These are phyloP conservation scores for Lasiosphaeris hirsuta DNA, from an alignment of 495 filamentous ascomycete species.

Conservation along the genomic window DNA sequence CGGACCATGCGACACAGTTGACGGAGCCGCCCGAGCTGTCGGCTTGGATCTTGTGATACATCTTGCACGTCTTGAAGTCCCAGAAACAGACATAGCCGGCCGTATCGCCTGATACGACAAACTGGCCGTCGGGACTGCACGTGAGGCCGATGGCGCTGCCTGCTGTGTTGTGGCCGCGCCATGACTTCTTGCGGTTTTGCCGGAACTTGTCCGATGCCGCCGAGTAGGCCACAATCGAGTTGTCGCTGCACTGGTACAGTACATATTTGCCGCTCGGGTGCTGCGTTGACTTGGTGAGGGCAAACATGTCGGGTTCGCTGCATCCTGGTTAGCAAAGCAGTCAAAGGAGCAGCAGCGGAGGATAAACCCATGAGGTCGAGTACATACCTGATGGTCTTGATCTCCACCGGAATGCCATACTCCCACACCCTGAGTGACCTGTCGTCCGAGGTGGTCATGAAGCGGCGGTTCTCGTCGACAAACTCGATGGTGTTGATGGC, in stretches of 20 bases:
- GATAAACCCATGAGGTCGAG: not conserved
- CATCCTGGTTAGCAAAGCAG: conserved; percentile 68
- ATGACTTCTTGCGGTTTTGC: conserved; percentile 94
- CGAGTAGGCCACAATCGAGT: conserved; percentile 95
- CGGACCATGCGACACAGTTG: conserved; percentile 85
- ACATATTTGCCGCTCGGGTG: conserved; percentile 92
- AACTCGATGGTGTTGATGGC: conserved; percentile 98
- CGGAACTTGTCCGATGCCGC: conserved; percentile 82
- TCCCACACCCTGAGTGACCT: conserved; percentile 96
- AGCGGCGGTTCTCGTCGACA: conserved; percentile 88
- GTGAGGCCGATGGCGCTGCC: conserved; percentile 89
- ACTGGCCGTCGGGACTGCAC: conserved; percentile 86
- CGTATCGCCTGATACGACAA: conserved; percentile 77
- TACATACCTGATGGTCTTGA: conserved; percentile 40
- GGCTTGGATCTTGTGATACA: conserved; percentile 92
- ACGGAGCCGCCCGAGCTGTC: conserved; percentile 64
- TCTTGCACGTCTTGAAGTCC: conserved; percentile 98
- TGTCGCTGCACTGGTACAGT: conserved; percentile 87
- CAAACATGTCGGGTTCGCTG: conserved; percentile 95
- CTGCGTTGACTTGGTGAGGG: conserved; percentile 72
- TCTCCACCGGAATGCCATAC: conserved; percentile 85
- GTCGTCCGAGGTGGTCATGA: conserved; percentile 97
- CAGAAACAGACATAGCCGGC: conserved; percentile 91
- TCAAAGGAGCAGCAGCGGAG: not conserved
- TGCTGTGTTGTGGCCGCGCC: conserved; percentile 91